phyloP scores from a whole-genome alignment of 208 protist genomes.

The Angomonas deanei region DNA sequence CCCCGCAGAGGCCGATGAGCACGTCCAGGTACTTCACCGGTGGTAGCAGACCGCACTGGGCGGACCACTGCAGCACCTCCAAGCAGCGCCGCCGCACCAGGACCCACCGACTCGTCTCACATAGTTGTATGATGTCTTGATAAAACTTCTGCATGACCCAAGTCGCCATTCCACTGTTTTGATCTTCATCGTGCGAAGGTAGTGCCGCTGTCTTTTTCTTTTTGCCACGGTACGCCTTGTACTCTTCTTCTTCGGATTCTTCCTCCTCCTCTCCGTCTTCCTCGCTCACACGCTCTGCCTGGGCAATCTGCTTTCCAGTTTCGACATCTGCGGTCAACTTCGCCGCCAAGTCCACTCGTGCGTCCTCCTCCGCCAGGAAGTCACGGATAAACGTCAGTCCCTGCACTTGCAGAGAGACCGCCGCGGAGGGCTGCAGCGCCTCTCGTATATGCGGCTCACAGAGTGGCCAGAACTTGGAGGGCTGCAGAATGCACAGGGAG shows the following conservation, averaged over 20 bases:
- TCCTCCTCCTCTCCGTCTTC: constrained; percentile 4
- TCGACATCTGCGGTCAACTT: constrained; percentile 10
- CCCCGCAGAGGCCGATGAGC: constrained; percentile 52
- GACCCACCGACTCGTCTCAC: constrained; percentile 19
- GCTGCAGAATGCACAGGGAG: constrained; percentile 80
- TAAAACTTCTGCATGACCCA: constrained; percentile 81
- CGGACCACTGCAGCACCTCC: constrained; percentile 53
- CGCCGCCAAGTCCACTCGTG: constrained; percentile 55
- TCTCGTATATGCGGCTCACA: constrained; percentile 37
- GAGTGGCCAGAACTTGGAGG: constrained; percentile 55
- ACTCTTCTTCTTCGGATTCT: constrained; percentile 1
- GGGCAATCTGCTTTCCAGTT: constrained; percentile 1
- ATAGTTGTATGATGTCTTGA: constrained; percentile 33
- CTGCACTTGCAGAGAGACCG: constrained; percentile 43
- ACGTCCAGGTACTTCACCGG: constrained; percentile 52
- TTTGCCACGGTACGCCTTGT: neutral
- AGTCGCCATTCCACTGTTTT: constrained; percentile 86
- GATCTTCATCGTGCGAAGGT: constrained; percentile 23
- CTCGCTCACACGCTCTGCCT: neutral
- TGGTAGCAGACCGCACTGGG: constrained; percentile 61
- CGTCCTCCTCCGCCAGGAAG: constrained; percentile 78
- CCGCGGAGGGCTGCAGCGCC: constrained; percentile 26
- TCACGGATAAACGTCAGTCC: constrained; percentile 75
- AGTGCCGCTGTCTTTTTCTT: neutral
- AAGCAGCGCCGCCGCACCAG: constrained; percentile 44